A percentile compares a stretch with the other conserved stretches of the same genome.
Conservation (phyloP, 768 basidiomycete genomes). For the Pholiota microspora region DNA sequence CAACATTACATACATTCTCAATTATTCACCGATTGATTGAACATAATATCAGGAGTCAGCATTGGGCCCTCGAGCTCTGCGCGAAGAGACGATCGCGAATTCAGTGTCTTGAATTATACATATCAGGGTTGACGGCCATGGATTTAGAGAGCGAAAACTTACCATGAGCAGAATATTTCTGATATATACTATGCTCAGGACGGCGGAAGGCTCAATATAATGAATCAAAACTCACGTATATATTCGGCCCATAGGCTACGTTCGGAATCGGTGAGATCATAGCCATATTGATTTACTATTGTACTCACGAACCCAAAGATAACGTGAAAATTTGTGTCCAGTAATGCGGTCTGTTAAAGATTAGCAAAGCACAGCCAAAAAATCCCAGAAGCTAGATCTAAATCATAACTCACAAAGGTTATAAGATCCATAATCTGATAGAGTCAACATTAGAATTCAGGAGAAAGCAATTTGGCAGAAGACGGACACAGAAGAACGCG, state of each 20-base stretch:
- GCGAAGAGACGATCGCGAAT: conserved; percentile 24
- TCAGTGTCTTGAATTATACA: conserved; percentile 21
- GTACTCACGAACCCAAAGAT: conserved; percentile 29
- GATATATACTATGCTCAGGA: background rate
- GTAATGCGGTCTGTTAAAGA: conserved; percentile 25
- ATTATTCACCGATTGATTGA: conserved; percentile 16
- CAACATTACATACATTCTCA: background rate
- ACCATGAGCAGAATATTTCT: conserved; percentile 28
- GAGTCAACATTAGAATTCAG: background rate
- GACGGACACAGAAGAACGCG: conserved; percentile 30
- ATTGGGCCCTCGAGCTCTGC: conserved; percentile 19
- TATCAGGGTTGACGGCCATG: background rate
- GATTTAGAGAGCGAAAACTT: background rate
- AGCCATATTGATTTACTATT: background rate
- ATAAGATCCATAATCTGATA: conserved; percentile 28
- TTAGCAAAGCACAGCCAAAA: background rate
- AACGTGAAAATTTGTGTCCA: conserved; percentile 27
- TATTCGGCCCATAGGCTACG: conserved; percentile 27
- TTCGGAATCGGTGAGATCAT: background rate
- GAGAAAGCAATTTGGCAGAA: background rate
- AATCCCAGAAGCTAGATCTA: background rate
- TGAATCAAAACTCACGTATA: conserved; percentile 23
- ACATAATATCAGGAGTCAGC: conserved; percentile 15
- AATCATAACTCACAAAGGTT: conserved; percentile 19
- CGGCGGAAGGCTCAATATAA: background rate